phyloP scores from a whole-genome alignment of 495 filamentous ascomycete genomes.

The Pseudoneurospora amorphoporcata region DNA sequence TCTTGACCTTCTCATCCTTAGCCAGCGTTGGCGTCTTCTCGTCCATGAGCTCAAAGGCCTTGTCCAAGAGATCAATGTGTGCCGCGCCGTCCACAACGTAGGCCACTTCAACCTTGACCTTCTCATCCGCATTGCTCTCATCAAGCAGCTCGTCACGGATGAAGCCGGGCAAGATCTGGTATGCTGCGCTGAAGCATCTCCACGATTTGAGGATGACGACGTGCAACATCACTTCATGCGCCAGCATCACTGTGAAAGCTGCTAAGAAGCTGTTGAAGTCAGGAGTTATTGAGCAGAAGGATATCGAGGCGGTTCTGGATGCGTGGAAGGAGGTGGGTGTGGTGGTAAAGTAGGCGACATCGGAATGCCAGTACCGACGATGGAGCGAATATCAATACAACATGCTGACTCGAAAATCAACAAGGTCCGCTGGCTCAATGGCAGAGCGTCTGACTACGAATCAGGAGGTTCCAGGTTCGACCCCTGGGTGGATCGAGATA shows the following conservation, averaged over 20 bases:
- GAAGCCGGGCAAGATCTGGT: too few species aligned
- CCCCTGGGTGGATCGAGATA: not conserved
- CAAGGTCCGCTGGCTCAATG: not conserved
- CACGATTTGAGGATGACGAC: too few species aligned
- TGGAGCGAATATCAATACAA: not conserved
- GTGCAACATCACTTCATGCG: too few species aligned
- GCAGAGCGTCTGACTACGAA: not conserved
- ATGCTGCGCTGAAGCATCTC: too few species aligned
- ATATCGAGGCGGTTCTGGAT: too few species aligned
- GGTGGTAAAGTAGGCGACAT: not conserved
- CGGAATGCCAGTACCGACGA: not conserved
- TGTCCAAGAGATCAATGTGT: not conserved
- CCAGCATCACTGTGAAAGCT: too few species aligned
- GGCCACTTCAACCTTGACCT: not conserved
- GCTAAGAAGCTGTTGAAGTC: too few species aligned
- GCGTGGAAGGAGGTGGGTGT: too few species aligned
- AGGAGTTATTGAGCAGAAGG: too few species aligned
- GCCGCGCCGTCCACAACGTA: not conserved
- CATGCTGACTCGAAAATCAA: not conserved
- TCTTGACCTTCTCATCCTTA: not conserved
- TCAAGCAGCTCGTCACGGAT: not conserved
- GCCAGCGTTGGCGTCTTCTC: not conserved
- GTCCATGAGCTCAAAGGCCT: not conserved
- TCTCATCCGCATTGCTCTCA: not conserved
- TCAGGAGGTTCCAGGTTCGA: not conserved